Evolutionary conservation across 1,284 basidiomycete genomes (phyloP).

Genomic region (Papiliotrema nemorosa): DNA sequence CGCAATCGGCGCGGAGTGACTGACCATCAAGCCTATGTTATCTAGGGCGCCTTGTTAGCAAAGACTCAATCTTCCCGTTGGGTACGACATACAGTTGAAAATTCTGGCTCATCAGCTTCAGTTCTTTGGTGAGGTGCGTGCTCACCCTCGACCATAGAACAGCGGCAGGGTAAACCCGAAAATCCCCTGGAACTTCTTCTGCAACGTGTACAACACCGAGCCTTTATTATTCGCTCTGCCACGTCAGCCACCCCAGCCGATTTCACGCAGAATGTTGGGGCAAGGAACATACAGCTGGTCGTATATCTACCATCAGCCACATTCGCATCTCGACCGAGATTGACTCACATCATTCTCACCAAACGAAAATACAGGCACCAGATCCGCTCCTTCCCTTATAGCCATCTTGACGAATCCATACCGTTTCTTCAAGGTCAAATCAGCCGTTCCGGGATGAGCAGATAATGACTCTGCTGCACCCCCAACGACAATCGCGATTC

Average conservation of each 20-base stretch:
- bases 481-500: conserved; percentile 93
- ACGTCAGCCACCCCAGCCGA: not conserved
- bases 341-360: conserved; percentile 92
- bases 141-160: conserved; percentile 78
- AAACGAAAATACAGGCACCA: conserved; percentile 94
- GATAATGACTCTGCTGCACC: conserved; percentile 92
- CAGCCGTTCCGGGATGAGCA: conserved; percentile 84
- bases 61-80: not conserved
- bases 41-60: conserved; percentile 41
- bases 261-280: not conserved
- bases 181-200: conserved; percentile 82
- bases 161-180: conserved; percentile 97
- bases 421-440: conserved; percentile 81
- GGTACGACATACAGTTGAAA: conserved; percentile 70
- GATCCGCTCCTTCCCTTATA: conserved; percentile 85
- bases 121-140: conserved; percentile 2
- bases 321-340: not conserved
- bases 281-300: conserved; percentile 67
- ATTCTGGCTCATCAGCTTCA: conserved; percentile 46
- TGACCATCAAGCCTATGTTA: conserved; percentile 58
- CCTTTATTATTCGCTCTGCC: conserved; percentile 73
- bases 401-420: conserved; percentile 95
- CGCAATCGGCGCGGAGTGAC: not conserved
- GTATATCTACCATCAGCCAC: conserved; percentile 64
- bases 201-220: conserved; percentile 78